These are phyloP conservation scores for Dactylellina parvicollis DNA, from an alignment of 2,329 filamentous ascomycete species.

Conservation along the genomic window DNA sequence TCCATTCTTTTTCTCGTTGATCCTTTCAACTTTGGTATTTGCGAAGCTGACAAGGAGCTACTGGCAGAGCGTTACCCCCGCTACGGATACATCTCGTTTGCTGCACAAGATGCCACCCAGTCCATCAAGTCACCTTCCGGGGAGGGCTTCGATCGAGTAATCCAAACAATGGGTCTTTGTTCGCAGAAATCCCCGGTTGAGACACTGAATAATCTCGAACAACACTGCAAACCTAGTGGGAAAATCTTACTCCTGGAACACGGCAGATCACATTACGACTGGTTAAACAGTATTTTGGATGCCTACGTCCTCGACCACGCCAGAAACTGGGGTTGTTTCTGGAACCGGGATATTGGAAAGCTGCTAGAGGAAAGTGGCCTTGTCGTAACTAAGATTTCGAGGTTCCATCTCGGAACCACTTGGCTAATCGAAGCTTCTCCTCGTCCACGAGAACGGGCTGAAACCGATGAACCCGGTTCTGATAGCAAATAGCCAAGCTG, in stretches of 20 bases:
- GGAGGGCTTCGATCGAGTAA: constrained; percentile 55
- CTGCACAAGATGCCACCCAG: constrained; percentile 36
- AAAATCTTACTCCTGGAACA: constrained; percentile 58
- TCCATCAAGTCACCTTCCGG: constrained; percentile 44
- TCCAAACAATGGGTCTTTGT: constrained; percentile 58
- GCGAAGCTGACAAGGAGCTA: constrained; percentile 18
- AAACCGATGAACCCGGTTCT: constrained; percentile 38
- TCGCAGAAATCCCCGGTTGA: constrained; percentile 57
- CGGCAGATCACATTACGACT: constrained; percentile 57
- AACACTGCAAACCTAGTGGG: constrained; percentile 55
- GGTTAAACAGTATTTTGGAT: constrained; percentile 57
- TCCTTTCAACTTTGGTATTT: background rate
- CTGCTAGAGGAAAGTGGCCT: constrained; percentile 57
- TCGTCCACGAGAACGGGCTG: constrained; percentile 34
- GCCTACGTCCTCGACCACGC: constrained; percentile 57
- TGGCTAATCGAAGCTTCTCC: constrained; percentile 59
- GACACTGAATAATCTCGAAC: constrained; percentile 56
- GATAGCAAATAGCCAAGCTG: constrained; percentile 47
- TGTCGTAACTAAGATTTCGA: constrained; percentile 56
- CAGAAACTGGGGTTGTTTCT: constrained; percentile 59
- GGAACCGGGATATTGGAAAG: constrained; percentile 58
- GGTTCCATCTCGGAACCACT: constrained; percentile 58
- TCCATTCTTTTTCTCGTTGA: constrained; percentile 5
- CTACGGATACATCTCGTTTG: constrained; percentile 44
- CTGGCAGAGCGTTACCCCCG: constrained; percentile 31